Conservation (phyloP, 1,284 basidiomycete species). For the Ganoderma lucidum region DNA sequence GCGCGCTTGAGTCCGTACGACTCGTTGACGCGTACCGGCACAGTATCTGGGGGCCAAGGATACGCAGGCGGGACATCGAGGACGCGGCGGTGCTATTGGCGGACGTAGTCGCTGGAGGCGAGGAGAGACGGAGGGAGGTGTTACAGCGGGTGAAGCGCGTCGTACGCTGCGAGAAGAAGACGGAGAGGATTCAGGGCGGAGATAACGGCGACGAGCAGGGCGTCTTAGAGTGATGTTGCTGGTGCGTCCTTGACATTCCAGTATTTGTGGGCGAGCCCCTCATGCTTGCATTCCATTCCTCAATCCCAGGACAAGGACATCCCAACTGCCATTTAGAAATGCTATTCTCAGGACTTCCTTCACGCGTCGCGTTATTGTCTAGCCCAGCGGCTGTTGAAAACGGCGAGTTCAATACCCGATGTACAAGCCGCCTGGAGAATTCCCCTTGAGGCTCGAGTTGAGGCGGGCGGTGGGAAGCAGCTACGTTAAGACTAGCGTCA, state of each 20-base stretch:
- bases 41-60: constrained; percentile 63
- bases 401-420: background rate
- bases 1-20: constrained; percentile 46
- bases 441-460: background rate
- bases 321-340: background rate
- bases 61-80: constrained; percentile 52
- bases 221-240: constrained; percentile 36
- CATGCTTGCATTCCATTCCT: background rate
- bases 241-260: background rate
- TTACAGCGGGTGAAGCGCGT: constrained; percentile 47
- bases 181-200: constrained; percentile 62
- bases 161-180: constrained; percentile 58
- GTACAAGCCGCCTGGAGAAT: background rate
- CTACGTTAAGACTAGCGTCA: background rate
- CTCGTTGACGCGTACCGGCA: constrained; percentile 61
- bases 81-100: constrained; percentile 36
- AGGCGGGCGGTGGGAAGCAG: background rate
- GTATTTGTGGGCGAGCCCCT: background rate
- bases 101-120: constrained; percentile 15
- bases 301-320: background rate
- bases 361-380: background rate
- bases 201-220: constrained; percentile 52
- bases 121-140: constrained; percentile 26
- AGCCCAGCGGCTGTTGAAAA: background rate
- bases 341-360: background rate